Base-by-base conservation (phyloP, 225 moss, liverwort and hornwort genomes). In the Rhytidiadelphus loreus region DNA sequence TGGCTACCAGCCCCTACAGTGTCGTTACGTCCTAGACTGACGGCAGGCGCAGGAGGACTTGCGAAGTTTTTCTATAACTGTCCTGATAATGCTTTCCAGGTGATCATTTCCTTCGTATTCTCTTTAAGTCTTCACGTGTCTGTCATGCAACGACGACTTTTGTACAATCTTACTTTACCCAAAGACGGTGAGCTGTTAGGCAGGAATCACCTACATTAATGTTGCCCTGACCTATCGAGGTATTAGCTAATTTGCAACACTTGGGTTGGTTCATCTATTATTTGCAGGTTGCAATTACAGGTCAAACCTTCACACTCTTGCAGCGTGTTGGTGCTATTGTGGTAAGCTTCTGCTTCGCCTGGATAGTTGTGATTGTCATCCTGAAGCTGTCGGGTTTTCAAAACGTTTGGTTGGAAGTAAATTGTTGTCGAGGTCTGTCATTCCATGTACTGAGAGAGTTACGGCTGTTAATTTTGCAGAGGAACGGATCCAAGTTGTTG, bases 1-100 rank as follows among this genome's bases (percentile, higher is more conserved):
- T 99, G 98, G 98, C 94, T 99, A 83, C 98, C 98, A 52, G 98
- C 98, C 55, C 98, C 98, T n/a, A 99, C 98, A 20, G 98, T 99
- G 83, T 93, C 97, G 39, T 89, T 99, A 71, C 89, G 95, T 59
- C 97, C 98, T 53, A 92, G 86, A 75, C 83, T 97, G 85, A 93
- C 96, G 43, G 63, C 90, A 83, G 92, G 93, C 89, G 96, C 94
- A 33, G 96, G 96, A 76, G 91, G 91, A 9, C 70, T 99, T 62
- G 90, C 95, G 35, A 93, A 91, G 86, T 97, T 93, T 84, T 93
- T 96, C 78, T 95, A 94, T 88, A 94, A 92, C 44, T 99, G 98
- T 86, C 98, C 98, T 74, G 98, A 99, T 87, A 99, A 99, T 90
- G 97, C 98, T 41, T 99, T 97, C 96, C 98, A 99, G 96, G 96